Conservation (phyloP, 1,139 yeast species). For the Meyerozyma athensensis region DNA sequence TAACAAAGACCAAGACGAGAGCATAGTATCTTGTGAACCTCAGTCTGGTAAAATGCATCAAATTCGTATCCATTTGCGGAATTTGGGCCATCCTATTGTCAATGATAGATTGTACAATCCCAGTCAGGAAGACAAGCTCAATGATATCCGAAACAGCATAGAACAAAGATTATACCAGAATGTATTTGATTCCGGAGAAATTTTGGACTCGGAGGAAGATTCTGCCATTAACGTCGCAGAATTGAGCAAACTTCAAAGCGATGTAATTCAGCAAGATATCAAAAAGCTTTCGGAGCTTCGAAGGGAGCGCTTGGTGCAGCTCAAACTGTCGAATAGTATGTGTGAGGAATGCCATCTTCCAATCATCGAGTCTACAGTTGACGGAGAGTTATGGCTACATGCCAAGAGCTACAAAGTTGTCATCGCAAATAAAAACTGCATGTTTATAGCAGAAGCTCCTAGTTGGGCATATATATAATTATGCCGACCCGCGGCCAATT, state of each 20-base stretch:
- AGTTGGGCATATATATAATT: constrained; percentile 1
- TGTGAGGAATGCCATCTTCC: constrained; percentile 47
- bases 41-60: constrained; percentile 76
- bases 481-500: constrained; percentile 3
- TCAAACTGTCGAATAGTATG: constrained; percentile 13
- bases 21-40: constrained; percentile 63
- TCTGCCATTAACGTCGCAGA: too few species aligned
- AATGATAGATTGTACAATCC: constrained; percentile 60
- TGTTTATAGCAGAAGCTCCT: constrained; percentile 23
- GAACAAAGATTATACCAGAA: constrained; percentile 26
- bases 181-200: too few species aligned
- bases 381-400: constrained; percentile 49
- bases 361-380: constrained; percentile 34
- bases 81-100: constrained; percentile 61
- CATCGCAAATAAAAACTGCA: constrained; percentile 15
- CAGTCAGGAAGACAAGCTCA: constrained; percentile 10
- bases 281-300: constrained; percentile 8
- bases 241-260: constrained; percentile 14
- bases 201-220: constrained; percentile 13
- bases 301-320: constrained; percentile 10
- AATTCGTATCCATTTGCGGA: constrained; percentile 66
- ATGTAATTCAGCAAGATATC: constrained; percentile 8
- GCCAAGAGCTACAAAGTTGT: constrained; percentile 42
- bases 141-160: constrained; percentile 18
- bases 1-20: constrained; percentile 30